Evolutionary conservation across 306 rosid genomes (phyloP).

Genomic region (Trifolium subterraneum): DNA sequence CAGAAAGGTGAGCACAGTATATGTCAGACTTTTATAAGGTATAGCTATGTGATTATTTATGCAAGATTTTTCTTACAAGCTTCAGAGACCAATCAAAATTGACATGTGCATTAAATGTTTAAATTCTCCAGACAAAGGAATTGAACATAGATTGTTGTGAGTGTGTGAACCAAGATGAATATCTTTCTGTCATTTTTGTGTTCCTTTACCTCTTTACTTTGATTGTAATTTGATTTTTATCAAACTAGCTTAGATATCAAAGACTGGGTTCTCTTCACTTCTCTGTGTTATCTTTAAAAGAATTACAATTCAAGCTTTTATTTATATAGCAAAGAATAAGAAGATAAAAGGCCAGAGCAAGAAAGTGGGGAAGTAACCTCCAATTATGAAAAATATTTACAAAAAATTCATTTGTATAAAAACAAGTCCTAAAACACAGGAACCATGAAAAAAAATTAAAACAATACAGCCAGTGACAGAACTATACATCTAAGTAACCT

Average conservation of each 20-base stretch:
- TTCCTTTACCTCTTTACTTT: too few species aligned
- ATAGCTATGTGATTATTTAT: neutral
- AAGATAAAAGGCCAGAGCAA: neutral
- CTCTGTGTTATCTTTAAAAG: too few species aligned
- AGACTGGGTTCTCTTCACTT: too few species aligned
- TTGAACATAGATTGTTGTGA: too few species aligned
- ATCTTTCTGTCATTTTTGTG: too few species aligned
- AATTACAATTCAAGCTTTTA: too few species aligned
- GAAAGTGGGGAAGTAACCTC: slow-evolving; percentile 3
- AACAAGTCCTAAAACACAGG: slow-evolving; percentile 14
- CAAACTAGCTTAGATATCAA: too few species aligned
- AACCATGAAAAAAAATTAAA: slow-evolving; percentile 1
- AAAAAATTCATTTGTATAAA: slow-evolving; percentile 31
- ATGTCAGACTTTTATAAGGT: neutral
- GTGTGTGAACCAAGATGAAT: too few species aligned
- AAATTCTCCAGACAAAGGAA: too few species aligned
- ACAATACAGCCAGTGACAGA: slow-evolving; percentile 20
- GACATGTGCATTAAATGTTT: too few species aligned
- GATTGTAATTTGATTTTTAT: too few species aligned
- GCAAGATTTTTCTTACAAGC: neutral
- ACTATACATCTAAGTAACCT: slow-evolving; percentile 31
- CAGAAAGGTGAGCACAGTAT: neutral
- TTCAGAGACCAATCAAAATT: neutral
- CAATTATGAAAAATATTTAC: slow-evolving; percentile 18
- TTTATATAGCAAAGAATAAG: neutral